These are phyloP conservation scores for Tylopilus vinaceipallidus DNA, from an alignment of 768 basidiomycete species.

Conservation along the genomic window DNA sequence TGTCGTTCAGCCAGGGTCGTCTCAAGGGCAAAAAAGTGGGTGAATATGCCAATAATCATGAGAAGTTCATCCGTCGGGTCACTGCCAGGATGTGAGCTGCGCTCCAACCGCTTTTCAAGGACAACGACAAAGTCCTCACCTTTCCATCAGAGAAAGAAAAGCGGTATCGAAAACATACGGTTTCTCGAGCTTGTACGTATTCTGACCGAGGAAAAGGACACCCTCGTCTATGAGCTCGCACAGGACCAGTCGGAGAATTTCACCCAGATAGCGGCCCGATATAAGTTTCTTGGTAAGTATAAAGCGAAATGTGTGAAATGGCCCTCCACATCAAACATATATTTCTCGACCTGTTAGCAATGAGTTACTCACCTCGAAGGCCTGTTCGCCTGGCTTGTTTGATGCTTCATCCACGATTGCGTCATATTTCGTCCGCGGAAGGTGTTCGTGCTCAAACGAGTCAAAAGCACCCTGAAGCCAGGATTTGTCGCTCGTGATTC, in stretches of 20 bases:
- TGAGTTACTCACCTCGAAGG: slow-evolving; percentile 67
- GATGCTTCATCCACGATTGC: slow-evolving; percentile 87
- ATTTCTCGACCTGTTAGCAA: neutral
- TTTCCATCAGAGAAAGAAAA: slow-evolving; percentile 96
- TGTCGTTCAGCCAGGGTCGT: slow-evolving; percentile 95
- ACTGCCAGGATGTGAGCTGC: slow-evolving; percentile 37
- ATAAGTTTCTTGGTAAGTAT: slow-evolving; percentile 73
- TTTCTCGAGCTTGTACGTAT: slow-evolving; percentile 96
- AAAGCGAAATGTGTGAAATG: neutral
- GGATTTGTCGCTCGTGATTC: neutral
- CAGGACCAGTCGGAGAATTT: slow-evolving; percentile 92
- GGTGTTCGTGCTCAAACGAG: slow-evolving; percentile 90
- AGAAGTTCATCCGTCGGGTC: slow-evolving; percentile 96
- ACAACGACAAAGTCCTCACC: slow-evolving; percentile 38
- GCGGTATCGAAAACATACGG: slow-evolving; percentile 94
- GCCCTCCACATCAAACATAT: too few relatives aligned
- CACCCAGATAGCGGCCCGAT: slow-evolving; percentile 92
- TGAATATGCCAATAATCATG: slow-evolving; percentile 96
- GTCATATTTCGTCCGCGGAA: slow-evolving; percentile 95
- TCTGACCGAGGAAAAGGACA: slow-evolving; percentile 95
- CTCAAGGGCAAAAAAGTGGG: slow-evolving; percentile 95
- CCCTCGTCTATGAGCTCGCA: slow-evolving; percentile 96
- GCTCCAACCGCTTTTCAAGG: neutral
- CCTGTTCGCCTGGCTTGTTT: slow-evolving; percentile 95
- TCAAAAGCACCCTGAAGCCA: slow-evolving; percentile 86